phyloP scores from a whole-genome alignment of 83 land plant species.

The Diphasiastrum complanatum region DNA sequence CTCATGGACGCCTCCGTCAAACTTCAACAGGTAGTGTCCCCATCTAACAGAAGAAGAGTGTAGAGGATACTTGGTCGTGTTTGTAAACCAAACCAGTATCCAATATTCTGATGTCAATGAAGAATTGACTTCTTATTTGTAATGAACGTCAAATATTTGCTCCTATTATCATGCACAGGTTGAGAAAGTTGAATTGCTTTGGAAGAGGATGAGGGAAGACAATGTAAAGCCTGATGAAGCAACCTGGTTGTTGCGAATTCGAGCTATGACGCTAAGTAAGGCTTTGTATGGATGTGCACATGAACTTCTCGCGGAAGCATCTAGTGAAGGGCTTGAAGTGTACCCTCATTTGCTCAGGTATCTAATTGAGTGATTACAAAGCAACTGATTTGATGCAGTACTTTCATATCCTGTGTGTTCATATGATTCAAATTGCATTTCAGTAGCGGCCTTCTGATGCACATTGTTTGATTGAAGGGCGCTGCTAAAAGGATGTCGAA shows the following conservation, averaged over 20 bases:
- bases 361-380: too few relatives aligned
- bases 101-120: too few relatives aligned
- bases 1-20: slow-evolving; percentile 25
- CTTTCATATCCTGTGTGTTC: too few relatives aligned
- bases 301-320: slow-evolving; percentile 17
- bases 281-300: slow-evolving; percentile 10
- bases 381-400: too few relatives aligned
- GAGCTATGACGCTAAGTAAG: slow-evolving; percentile 11
- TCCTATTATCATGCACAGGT: slow-evolving; percentile 13
- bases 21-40: slow-evolving; percentile 23
- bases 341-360: slow-evolving; percentile 20
- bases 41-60: too few relatives aligned
- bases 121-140: not conserved
- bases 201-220: slow-evolving; percentile 16
- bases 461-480: too few relatives aligned
- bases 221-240: slow-evolving; percentile 15
- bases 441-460: too few relatives aligned
- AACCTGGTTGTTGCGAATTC: slow-evolving; percentile 22
- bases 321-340: slow-evolving; percentile 18
- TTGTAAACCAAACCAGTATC: too few relatives aligned
- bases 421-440: too few relatives aligned
- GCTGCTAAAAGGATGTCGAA: too few relatives aligned
- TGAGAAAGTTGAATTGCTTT: slow-evolving; percentile 16
- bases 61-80: too few relatives aligned
- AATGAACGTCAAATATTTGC: not conserved